Evolutionary conservation across 1,139 yeast species (phyloP).

Genomic region (Spathaspora sp.): DNA sequence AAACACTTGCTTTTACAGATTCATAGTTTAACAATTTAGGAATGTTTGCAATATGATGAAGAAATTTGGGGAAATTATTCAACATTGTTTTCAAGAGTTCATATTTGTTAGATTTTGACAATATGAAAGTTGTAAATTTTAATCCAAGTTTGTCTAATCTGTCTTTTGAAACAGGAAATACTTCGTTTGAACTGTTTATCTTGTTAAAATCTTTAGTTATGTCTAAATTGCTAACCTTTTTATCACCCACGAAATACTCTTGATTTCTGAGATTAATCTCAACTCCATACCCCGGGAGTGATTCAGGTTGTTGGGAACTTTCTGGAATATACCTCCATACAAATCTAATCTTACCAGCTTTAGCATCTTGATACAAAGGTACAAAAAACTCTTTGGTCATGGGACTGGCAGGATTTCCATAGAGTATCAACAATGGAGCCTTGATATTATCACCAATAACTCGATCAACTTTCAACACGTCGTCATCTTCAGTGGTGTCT

Average conservation of each 20-base stretch:
- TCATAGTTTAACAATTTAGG: slow-evolving; percentile 14
- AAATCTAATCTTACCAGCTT: slow-evolving; percentile 65
- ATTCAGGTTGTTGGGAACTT: slow-evolving; percentile 23
- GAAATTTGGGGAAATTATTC: slow-evolving; percentile 52
- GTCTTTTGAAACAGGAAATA: slow-evolving; percentile 25
- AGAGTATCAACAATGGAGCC: slow-evolving; percentile 45
- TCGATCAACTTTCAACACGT: slow-evolving; percentile 52
- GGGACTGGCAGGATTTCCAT: slow-evolving; percentile 51
- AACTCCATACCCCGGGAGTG: slow-evolving; percentile 65
- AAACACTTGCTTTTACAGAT: slow-evolving; percentile 21
- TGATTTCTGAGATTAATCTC: slow-evolving; percentile 57
- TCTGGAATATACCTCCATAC: slow-evolving; percentile 68
- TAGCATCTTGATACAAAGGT: slow-evolving; percentile 60
- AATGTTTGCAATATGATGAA: slow-evolving; percentile 28
- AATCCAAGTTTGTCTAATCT: slow-evolving; percentile 41
- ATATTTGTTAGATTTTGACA: slow-evolving; percentile 28
- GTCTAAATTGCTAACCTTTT: slow-evolving; percentile 3
- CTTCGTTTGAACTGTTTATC: slow-evolving; percentile 16
- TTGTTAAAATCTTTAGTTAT: slow-evolving; percentile 12
- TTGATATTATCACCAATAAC: slow-evolving; percentile 46
- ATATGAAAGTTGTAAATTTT: slow-evolving; percentile 46
- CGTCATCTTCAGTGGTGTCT: slow-evolving; percentile 11
- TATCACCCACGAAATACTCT: slow-evolving; percentile 53
- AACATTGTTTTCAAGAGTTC: slow-evolving; percentile 37
- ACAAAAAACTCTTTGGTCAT: slow-evolving; percentile 57